Conservation (phyloP, 805 yeast genomes). For the Zygoascus biomembranicola region DNA sequence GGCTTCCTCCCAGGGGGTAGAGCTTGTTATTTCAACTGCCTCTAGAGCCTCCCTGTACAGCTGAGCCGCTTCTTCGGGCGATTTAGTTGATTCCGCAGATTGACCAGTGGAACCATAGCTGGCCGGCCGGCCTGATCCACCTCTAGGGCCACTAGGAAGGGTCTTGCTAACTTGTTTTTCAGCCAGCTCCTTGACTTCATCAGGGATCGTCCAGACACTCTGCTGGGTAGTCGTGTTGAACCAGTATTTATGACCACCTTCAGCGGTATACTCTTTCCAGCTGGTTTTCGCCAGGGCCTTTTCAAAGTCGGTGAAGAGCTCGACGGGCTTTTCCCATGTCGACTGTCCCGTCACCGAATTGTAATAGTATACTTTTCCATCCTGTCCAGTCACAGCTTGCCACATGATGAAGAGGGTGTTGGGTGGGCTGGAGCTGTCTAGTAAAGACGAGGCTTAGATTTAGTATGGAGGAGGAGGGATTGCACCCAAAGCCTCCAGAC, state of each 20-base stretch:
- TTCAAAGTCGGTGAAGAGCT: constrained; percentile 29
- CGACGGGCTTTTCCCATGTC: constrained; percentile 75
- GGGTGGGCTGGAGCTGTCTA: neutral
- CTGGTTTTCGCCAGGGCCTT: constrained; percentile 43
- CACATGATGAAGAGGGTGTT: constrained; percentile 31
- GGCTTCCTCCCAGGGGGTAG: constrained; percentile 49
- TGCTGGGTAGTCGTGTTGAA: constrained; percentile 55
- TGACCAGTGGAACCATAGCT: neutral
- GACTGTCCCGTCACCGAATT: constrained; percentile 58
- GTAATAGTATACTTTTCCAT: constrained; percentile 66
- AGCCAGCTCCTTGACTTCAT: constrained; percentile 29
- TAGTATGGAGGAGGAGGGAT: neutral
- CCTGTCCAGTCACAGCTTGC: constrained; percentile 56
- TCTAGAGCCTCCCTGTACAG: neutral
- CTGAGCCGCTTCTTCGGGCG: neutral
- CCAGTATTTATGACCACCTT: constrained; percentile 59
- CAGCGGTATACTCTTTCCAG: constrained; percentile 45
- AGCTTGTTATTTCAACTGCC: neutral
- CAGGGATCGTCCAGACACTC: constrained; percentile 79
- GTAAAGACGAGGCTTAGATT: too few species aligned
- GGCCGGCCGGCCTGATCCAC: neutral
- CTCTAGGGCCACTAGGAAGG: constrained; percentile 1
- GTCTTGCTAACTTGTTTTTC: constrained; percentile 13
- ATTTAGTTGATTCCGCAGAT: neutral
- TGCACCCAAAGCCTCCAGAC: neutral